Evolutionary conservation across 192 early-diverging fungal genomes (phyloP), one percentile per base, ranked within the genome.

Genomic region (Geranomyces variabilis): DNA sequence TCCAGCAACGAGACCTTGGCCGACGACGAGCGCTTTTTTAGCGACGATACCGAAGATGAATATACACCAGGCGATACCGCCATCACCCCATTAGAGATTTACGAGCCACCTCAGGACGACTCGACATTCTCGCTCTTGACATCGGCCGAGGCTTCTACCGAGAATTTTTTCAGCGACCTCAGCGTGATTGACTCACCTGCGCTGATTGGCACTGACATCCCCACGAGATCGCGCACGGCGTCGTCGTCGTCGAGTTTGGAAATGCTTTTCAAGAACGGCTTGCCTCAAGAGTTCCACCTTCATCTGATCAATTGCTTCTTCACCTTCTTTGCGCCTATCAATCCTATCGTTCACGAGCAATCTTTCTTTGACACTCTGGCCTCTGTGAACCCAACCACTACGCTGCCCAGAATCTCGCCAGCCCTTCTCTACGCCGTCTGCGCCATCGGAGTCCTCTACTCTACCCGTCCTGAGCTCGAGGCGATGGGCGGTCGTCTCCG

Each of bases 391-490:
- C 31, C 3, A 7, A 29, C 17, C 31, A 19, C 7, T 19, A 21
- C 19, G 17, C 29, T 5, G 31, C 58, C 58, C 2, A 60, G 29
- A 34, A 4, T 60, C 7, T 58, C 79, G 8, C 72, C 71, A 14
- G 43, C 53, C 5, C 73, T 81, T 15, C 63, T 81, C 24, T 53
- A 71, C 66, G 68, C 76, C 17, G 70, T 81, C 59, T 81, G 78
- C 66, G 44, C 76, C 13, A 68, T 81, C 72, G 77, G 77, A 0
- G 62, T 48, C 34, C 58, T 67, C 24, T 79, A 71, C 56, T 79
- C 77, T 31, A 43, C 22, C 6, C 70, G 63, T 21, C 60, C 70
- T 21, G 21, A 64, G 12, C 8, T 46, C n/a, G 44, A 17, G 41
- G 12, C 15, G 34, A 13, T 64, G 14, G 63, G 63, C 41, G 63